Evolutionary conservation across 192 early-diverging fungal genomes (phyloP), one percentile per base, ranked within the genome.

Genomic region (Entomortierella beljakovae): DNA sequence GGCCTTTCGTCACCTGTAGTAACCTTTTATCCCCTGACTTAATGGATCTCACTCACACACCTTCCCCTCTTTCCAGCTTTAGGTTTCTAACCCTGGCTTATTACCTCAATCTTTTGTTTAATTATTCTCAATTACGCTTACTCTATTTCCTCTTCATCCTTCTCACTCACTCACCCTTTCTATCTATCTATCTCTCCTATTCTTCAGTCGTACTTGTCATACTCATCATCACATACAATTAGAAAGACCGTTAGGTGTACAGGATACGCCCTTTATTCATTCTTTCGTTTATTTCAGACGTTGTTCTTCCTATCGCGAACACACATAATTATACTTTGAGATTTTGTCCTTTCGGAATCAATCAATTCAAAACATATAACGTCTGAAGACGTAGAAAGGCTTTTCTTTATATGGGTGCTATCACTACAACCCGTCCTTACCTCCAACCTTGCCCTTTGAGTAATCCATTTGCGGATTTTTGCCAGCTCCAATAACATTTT

Each of bases 321-420:
- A 13, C 37, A 38, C 13, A 8, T 40, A 40, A 6, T 40, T 9
- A 9, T 13, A 40, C 37, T 40, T 40, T 40, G 6, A 13, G 33
- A 34, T 31, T 38, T 20, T 29, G 0, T 31, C 33, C 55, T 49
- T 22, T 42, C 13, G 9, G n/a, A 53, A 25, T 29, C 49, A 5
- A 10, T 53, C 9, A 31, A 31, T 18, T 35, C 9, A 31, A 31
- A 23, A 35, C 6, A 6, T 6, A 26, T 38, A 37, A 59, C 37
- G 18, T 28, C 26, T 3, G 6, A 23, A n/a, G n/a, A n/a, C n/a
- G n/a, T n/a, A n/a, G n/a, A n/a, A 26, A 11, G 2, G 13, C 20
- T 9, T 52, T 22, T 29, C 18, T 65, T 55, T 65, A 65, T 65
- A 65, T 65, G 63, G 63, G 63, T 65, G 37, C 63, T 65, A 42